A percentile compares a stretch with the other conserved stretches of the same genome.
Evolutionary conservation across 2,329 filamentous ascomycete genomes (phyloP).

Genomic region (Penicillium sp.): DNA sequence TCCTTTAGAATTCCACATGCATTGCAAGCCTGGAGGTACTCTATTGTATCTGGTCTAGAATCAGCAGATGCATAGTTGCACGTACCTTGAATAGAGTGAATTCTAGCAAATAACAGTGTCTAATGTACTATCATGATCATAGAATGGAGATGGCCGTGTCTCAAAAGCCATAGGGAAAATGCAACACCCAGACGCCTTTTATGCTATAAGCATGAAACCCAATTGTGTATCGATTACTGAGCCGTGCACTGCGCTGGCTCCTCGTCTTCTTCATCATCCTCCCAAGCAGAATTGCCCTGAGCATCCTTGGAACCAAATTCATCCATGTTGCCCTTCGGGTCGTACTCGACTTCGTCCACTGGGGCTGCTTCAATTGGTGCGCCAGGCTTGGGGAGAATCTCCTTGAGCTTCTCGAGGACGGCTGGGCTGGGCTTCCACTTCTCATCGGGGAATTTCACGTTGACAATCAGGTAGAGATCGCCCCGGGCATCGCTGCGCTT

Average conservation of each 20-base stretch:
- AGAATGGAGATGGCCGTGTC: constrained; percentile 10
- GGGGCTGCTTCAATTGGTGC: constrained; percentile 63
- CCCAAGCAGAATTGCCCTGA: constrained; percentile 43
- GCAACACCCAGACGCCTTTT: constrained; percentile 26
- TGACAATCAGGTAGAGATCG: constrained; percentile 79
- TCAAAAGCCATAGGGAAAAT: constrained; percentile 8
- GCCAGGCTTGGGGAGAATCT: constrained; percentile 65
- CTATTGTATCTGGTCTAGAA: no score
- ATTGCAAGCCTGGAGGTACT: no score
- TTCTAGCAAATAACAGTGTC: constrained; percentile 3
- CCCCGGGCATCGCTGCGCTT: constrained; percentile 80
- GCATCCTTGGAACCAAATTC: constrained; percentile 51
- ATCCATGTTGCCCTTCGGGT: constrained; percentile 76
- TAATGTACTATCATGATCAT: constrained; percentile 13
- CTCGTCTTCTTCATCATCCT: constrained; percentile 47
- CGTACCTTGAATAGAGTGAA: neutral
- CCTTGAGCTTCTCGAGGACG: constrained; percentile 63
- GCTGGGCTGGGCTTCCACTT: constrained; percentile 73
- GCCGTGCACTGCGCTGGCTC: constrained; percentile 47
- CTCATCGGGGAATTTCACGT: constrained; percentile 82
- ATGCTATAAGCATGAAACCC: constrained; percentile 21
- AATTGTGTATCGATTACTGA: constrained; percentile 34
- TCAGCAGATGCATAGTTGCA: neutral
- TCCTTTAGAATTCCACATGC: no score
- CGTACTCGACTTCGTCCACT: constrained; percentile 81